A percentile compares a stretch with the other conserved stretches of the same genome.
Evolutionary conservation across 2,329 filamentous ascomycete species (phyloP).

Genomic region (Xylaria sp.): DNA sequence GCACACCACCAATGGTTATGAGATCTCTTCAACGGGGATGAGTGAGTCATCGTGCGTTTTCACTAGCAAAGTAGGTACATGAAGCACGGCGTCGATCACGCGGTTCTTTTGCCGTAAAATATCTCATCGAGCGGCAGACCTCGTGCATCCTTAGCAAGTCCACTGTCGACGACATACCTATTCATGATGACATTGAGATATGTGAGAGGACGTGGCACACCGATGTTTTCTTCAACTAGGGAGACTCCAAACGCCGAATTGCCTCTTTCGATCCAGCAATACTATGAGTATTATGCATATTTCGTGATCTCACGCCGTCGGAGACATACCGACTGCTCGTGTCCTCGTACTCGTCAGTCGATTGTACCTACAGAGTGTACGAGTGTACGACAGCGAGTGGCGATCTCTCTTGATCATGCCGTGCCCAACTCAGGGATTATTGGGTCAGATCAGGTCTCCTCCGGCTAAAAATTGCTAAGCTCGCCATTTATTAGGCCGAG

Average conservation of each 20-base stretch:
- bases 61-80: conserved; percentile 8
- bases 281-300: too few species aligned
- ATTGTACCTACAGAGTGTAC: not conserved
- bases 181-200: not conserved
- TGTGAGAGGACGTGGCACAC: not conserved
- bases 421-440: not conserved
- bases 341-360: not conserved
- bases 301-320: too few species aligned
- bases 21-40: conserved; percentile 12
- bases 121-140: not conserved
- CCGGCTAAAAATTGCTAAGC: not conserved
- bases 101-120: conserved; percentile 7
- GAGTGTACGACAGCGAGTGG: not conserved
- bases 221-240: not conserved
- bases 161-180: not conserved
- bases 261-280: not conserved
- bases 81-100: conserved; percentile 1
- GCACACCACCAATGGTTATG: not conserved
- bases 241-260: too few species aligned
- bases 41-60: conserved; percentile 23
- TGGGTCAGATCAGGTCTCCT: not conserved
- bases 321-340: not conserved
- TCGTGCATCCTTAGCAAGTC: not conserved
- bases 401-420: not conserved
- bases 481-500: not conserved